Evolutionary conservation across 1,139 yeast genomes (phyloP).

Genomic region (Taiozyma onychis): DNA sequence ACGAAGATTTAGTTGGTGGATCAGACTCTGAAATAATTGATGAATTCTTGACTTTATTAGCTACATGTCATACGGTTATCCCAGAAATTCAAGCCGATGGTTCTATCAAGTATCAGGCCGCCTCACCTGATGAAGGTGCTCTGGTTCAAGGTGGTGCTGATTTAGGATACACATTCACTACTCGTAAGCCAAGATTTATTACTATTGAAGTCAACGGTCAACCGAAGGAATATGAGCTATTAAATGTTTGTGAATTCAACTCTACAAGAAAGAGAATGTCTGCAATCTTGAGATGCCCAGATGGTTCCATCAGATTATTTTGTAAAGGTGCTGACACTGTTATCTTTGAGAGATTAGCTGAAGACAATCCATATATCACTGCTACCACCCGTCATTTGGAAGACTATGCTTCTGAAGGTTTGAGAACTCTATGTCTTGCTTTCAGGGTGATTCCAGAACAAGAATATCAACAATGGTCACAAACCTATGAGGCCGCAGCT

Average conservation of each 20-base stretch:
- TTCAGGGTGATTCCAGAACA: constrained; percentile 72
- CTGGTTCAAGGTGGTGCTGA: constrained; percentile 93
- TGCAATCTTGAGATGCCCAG: constrained; percentile 90
- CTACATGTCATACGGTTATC: constrained; percentile 96
- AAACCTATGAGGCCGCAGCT: constrained; percentile 68
- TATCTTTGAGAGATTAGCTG: constrained; percentile 74
- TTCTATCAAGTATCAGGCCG: constrained; percentile 88
- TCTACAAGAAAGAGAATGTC: constrained; percentile 98
- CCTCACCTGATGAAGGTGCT: constrained; percentile 99
- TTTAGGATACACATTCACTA: constrained; percentile 76
- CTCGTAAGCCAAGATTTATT: constrained; percentile 82
- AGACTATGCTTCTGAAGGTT: constrained; percentile 94
- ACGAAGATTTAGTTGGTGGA: constrained; percentile 41
- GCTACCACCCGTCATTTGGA: constrained; percentile 85
- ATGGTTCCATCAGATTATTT: constrained; percentile 80
- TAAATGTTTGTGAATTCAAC: constrained; percentile 93
- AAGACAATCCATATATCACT: constrained; percentile 73
- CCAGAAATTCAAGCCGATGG: constrained; percentile 71
- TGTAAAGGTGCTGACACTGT: constrained; percentile 99
- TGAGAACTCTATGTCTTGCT: constrained; percentile 92
- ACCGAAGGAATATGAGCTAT: constrained; percentile 58
- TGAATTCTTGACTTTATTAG: constrained; percentile 76
- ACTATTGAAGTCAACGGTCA: constrained; percentile 46
- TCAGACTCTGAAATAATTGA: constrained; percentile 64
- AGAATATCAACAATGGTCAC: constrained; percentile 65